Base-by-base conservation (phyloP, 177 flowering plant genomes). In the Tripterygium wilfordii region DNA sequence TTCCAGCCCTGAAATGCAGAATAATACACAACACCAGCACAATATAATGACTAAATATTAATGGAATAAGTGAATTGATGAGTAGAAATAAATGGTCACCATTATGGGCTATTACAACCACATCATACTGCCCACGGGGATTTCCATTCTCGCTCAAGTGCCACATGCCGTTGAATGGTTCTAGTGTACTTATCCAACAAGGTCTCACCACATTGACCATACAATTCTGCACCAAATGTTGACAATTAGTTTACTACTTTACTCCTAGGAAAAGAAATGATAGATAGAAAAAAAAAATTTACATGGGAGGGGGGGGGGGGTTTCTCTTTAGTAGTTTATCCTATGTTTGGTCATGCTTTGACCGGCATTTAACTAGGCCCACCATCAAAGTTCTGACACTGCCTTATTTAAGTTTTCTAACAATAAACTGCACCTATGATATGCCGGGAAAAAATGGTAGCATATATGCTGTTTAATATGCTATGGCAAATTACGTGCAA, bases 121-220 rank as follows among this genome's bases (percentile, higher is more conserved):
- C 79, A 69, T 92, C 94, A 66, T 83, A 92, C 62, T 75, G 67
- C 39, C 95, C 98, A 25, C 71, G 56, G 28, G 85, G 85, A 63
- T 88, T 85, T 47, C 84, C 85, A 56, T 92, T 88, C 72, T 85
- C 95, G 50, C 83, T 82, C 55, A 92, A 63, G 63, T 85, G 72
- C 98, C 96, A 92, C 87, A 68, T 74, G 64, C 98, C 98, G 54
- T 92, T 92, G 51, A 67, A 80, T 10, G 98, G 94, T 53, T 83
- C 96, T 16, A 92, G 58, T 50, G 66, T 76, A 78, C 94, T 83
- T 56, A 92, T 81, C 98, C 98, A 92, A 67, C 85, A 83, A 53
- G 96, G 95, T 45, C 95, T 77, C 53, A 69, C 78, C 59, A 92
- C 90, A 65, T 77, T 59, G 32, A 83, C 77, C 82, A 66, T 54